Base-by-base conservation (phyloP, 129 eudicot genomes). In the Glebionis coronaria region DNA sequence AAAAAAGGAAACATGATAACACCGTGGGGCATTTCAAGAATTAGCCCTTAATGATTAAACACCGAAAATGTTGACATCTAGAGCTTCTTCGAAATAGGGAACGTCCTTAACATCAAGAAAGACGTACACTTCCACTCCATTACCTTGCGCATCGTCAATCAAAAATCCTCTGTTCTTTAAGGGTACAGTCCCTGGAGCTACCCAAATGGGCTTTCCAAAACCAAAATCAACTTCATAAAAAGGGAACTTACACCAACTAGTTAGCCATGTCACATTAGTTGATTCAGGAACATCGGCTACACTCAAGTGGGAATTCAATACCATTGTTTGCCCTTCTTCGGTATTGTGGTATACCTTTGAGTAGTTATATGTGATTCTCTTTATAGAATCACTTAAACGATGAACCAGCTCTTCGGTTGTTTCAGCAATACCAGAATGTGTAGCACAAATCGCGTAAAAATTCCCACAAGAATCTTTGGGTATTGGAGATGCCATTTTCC, bases 221-320 rank as follows among this genome's bases (percentile, higher is more conserved):
- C 76, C 12, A 71, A 71, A 21, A n/a, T 59, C 67, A 3, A 3
- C 57, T 27, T 61, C 69, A 46, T 71, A 61, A 2, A 71, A 71
- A 15, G 69, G 52, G 14, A 71, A 61, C 52, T 49, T 71, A 49
- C 76, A 71, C 76, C 76, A 71, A 16, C 76, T 73, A 54, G 40
- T 53, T 16, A 68, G 6, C 8, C 28, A 1, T 13, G 12, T 8
- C 38, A 55, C 62, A 21, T 68, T 2, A 15, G 63, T 53, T 6
- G 13, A 53, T 11, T 38, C 6, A 21, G 3, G 9, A 12, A 68
- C 4, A 21, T 12, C 7, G 13, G 1, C 8, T 2, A 40, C 11
- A 8, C 63, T 55, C 12, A 60, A 12, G 12, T 31, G 56, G 1
- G 73, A 73, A 63, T 70, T 49, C 7, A 77, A 19, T 35, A 70